These are phyloP conservation scores for Chlamydomonas urium DNA, from an alignment of 139 green algal species.

Conservation along the genomic window DNA sequence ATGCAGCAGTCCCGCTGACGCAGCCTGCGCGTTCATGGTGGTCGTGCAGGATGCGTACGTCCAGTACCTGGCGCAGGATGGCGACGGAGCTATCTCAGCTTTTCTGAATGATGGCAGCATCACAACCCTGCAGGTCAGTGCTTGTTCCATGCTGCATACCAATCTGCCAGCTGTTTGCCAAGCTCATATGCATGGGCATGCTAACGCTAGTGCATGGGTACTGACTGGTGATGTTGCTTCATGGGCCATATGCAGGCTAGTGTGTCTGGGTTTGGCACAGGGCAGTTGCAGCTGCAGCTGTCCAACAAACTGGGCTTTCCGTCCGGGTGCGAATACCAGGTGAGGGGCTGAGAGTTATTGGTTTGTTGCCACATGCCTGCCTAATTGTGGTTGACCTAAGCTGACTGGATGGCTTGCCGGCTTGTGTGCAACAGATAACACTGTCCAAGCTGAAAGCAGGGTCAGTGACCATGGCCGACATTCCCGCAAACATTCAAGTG, in stretches of 20 bases:
- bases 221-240: background rate
- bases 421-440: constrained; percentile 35
- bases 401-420: background rate
- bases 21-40: background rate
- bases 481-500: constrained; percentile 46
- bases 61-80: constrained; percentile 39
- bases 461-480: constrained; percentile 26
- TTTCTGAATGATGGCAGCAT: constrained; percentile 54
- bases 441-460: constrained; percentile 50
- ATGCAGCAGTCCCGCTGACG: background rate
- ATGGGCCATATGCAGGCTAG: constrained; percentile 34
- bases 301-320: constrained; percentile 41
- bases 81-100: constrained; percentile 39
- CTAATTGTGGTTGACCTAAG: background rate
- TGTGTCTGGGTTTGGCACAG: constrained; percentile 39
- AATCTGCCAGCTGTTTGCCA: background rate
- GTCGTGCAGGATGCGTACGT: constrained; percentile 49
- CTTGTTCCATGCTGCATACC: constrained; percentile 6
- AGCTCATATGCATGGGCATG: background rate
- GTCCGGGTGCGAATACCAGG: constrained; percentile 49
- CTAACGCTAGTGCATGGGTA: background rate
- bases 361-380: background rate
- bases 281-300: constrained; percentile 47
- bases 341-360: constrained; percentile 8
- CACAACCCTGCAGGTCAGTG: constrained; percentile 26